Evolutionary conservation across 257 asterid genomes (phyloP), one percentile per base, ranked within the genome.

Genomic region (Perilla frutescens): DNA sequence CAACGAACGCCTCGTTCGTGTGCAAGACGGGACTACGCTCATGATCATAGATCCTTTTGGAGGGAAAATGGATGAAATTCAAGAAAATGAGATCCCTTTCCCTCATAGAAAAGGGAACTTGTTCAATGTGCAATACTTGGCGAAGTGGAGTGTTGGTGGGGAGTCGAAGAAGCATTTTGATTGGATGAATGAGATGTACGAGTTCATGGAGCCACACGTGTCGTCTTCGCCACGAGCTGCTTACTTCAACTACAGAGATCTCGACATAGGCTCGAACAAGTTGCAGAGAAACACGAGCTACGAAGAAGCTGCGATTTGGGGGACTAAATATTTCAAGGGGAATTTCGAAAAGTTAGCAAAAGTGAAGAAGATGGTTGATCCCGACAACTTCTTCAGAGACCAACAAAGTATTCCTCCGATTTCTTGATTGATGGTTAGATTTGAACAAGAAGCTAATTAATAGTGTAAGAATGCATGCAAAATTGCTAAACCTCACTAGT

Each of bases 21-120:
- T 44, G 34, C 72, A 80, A 66, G 80, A 76, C 45, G 54, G 60
- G 13, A 55, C 56, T 6, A 81, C 72, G 4, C 61, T 85, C 8
- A 34, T 85, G 73, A 78, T 86, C 34, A 68, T 79, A 68, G 82
- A 87, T n/a, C 91, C 96, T 26, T 83, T 81, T 5, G 91, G 94
- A 2, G 94, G 92, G 39, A 81, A 31, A 60, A 76, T 90, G 85
- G 79, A 64, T 7, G 70, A 72, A 34, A 83, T 85, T 58, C 26
- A 78, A 0, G 79, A 76, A 57, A 29, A 54, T 11, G 77, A 65
- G 44, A 70, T 77, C 31, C 85, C 91, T 10, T 90, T 85, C 10
- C 93, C 95, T 0, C 96, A 87, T 26, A 78, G 93, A 45, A 69
- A 62, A 62, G 90, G 84, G 9, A 80, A 68, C 14, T 53, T 85